Percentiles rank a stretch among this genome's conserved stretches.
phyloP scores from a whole-genome alignment of 352 stramenopile species.

The Plasmopara viticola region DNA sequence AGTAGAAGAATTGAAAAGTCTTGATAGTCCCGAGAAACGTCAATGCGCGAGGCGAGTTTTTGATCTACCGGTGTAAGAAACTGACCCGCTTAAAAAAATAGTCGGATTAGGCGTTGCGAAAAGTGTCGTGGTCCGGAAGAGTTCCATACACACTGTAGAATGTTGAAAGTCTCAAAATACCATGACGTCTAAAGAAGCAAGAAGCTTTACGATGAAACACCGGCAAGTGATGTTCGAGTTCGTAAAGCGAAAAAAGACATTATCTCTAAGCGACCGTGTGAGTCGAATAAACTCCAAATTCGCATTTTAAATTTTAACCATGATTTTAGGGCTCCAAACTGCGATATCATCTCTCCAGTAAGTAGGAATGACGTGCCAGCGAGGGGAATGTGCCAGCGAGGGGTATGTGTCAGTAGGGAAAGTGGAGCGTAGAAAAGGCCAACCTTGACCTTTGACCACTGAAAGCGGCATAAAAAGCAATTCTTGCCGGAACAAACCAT shows the following conservation, averaged over 20 bases:
- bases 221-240: neutral
- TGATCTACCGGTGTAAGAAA: neutral
- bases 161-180: neutral
- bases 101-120: neutral
- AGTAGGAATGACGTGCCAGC: neutral
- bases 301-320: conserved; percentile 1
- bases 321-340: conserved; percentile 7
- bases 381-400: too few relatives aligned
- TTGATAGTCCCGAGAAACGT: neutral
- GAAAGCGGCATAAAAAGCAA: too few relatives aligned
- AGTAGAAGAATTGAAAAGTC: neutral
- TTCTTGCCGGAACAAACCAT: too few relatives aligned
- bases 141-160: neutral
- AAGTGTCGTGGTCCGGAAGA: neutral
- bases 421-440: too few relatives aligned
- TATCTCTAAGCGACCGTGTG: conserved; percentile 8
- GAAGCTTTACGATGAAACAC: neutral
- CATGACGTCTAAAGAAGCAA: neutral
- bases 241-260: neutral
- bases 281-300: conserved; percentile 5
- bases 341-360: conserved; percentile 1
- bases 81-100: neutral
- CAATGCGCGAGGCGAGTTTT: neutral
- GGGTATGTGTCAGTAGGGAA: too few relatives aligned
- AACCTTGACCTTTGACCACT: too few relatives aligned